Conservation (phyloP, 306 rosid species). For the Corylus avellana region DNA sequence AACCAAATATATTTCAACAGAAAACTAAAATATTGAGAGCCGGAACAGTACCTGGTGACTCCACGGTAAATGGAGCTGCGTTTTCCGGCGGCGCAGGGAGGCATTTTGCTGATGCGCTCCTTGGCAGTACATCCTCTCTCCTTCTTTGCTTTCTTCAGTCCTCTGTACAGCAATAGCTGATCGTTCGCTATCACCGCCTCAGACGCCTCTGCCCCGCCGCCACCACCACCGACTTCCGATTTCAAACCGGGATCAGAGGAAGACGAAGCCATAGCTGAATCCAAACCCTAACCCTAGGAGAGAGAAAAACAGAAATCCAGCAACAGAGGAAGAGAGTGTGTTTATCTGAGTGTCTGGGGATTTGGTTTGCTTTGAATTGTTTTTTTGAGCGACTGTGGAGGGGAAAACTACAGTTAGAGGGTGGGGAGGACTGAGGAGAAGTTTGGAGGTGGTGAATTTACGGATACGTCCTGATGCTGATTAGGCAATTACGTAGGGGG, state of each 20-base stretch:
- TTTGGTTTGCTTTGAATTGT: constrained; percentile 6
- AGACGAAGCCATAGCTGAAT: constrained; percentile 72
- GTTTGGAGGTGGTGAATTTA: constrained; percentile 15
- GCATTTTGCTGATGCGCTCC: constrained; percentile 98
- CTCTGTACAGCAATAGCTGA: constrained; percentile 73
- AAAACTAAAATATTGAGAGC: not conserved
- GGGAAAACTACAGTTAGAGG: constrained; percentile 31
- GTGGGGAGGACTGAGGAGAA: not conserved
- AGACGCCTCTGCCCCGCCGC: constrained; percentile 28
- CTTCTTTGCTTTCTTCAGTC: constrained; percentile 88
- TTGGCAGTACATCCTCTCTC: constrained; percentile 96
- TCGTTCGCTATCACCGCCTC: constrained; percentile 59
- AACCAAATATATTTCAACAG: constrained; percentile 6
- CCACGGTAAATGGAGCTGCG: constrained; percentile 98
- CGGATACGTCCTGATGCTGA: constrained; percentile 40
- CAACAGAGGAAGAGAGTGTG: constrained; percentile 21
- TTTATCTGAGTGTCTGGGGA: constrained; percentile 8
- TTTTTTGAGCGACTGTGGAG: constrained; percentile 29
- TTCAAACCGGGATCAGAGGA: constrained; percentile 80
- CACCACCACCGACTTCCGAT: constrained; percentile 43
- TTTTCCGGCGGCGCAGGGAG: constrained; percentile 97
- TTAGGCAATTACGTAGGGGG: constrained; percentile 32
- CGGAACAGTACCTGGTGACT: constrained; percentile 67
- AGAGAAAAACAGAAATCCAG: constrained; percentile 6
- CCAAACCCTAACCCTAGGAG: constrained; percentile 44